A percentile compares a stretch with the other conserved stretches of the same genome.
phyloP scores from a whole-genome alignment of 139 green algal species.

The Edaphochlamys debaryana region DNA sequence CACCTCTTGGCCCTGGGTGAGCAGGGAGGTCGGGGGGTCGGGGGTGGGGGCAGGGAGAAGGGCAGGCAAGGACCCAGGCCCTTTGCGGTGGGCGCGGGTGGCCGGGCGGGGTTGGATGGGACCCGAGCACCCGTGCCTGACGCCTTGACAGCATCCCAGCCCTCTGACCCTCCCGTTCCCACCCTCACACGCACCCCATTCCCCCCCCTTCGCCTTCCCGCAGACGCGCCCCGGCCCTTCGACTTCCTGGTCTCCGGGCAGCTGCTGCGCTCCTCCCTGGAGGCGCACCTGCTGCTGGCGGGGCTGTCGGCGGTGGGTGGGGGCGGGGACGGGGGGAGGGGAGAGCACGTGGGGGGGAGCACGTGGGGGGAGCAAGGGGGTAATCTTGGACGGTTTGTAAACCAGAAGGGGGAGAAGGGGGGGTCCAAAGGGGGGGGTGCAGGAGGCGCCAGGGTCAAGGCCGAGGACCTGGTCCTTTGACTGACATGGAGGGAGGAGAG shows the following conservation, averaged over 20 bases:
- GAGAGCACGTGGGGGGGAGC: background rate
- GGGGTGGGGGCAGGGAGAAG: background rate
- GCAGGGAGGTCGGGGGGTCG: background rate
- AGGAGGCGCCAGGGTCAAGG: no score
- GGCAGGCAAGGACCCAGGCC: background rate
- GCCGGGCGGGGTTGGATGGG: background rate
- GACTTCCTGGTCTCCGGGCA: conserved; percentile 94
- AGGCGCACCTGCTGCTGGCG: conserved; percentile 77
- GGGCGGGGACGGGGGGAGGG: no score
- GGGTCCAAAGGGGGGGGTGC: no score
- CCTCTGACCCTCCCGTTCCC: background rate
- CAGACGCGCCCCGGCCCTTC: conserved; percentile 88
- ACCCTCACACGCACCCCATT: no score
- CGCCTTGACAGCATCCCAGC: background rate
- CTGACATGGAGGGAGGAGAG: no score
- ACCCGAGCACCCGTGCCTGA: background rate
- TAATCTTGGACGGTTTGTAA: no score
- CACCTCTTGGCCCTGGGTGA: conserved; percentile 87
- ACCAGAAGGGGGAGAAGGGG: no score
- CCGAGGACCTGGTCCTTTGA: no score
- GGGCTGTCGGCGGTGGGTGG: conserved; percentile 80
- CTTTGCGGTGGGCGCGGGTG: background rate
- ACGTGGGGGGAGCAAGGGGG: background rate
- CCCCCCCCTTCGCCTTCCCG: background rate
- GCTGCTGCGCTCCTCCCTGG: conserved; percentile 86